Conservation (phyloP, 2,329 filamentous ascomycete genomes). For the Beauveria sp. region DNA sequence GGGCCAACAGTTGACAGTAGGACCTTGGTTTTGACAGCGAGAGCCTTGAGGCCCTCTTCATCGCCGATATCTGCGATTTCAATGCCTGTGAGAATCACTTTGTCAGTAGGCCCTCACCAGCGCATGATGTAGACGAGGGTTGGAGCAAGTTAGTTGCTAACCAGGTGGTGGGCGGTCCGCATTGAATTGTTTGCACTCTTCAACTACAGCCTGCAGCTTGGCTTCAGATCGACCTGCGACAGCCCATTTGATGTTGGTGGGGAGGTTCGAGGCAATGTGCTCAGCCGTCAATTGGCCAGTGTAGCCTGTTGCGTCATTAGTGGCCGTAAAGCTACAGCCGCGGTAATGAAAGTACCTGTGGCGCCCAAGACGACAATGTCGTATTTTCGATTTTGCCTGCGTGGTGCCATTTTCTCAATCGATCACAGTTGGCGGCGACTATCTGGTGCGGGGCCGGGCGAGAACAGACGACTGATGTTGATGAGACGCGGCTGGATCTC, state of each 20-base stretch:
- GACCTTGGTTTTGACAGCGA: slow-evolving; percentile 49
- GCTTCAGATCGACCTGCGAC: slow-evolving; percentile 72
- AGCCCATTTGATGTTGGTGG: slow-evolving; percentile 79
- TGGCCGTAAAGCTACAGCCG: neutral
- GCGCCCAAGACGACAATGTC: slow-evolving; percentile 52
- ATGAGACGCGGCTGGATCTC: neutral
- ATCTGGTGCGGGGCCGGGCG: neutral
- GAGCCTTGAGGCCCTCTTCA: slow-evolving; percentile 34
- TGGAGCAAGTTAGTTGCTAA: slow-evolving; percentile 28
- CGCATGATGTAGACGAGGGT: neutral
- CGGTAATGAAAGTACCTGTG: slow-evolving; percentile 36
- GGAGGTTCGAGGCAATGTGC: slow-evolving; percentile 62
- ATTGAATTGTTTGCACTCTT: slow-evolving; percentile 59
- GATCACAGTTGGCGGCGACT: neutral
- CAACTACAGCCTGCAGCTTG: slow-evolving; percentile 64
- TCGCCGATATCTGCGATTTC: slow-evolving; percentile 44
- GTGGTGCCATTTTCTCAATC: slow-evolving; percentile 33
- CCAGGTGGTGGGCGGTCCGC: slow-evolving; percentile 64
- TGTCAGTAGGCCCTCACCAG: neutral
- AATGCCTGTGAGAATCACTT: slow-evolving; percentile 30
- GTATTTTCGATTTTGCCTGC: slow-evolving; percentile 45
- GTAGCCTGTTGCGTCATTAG: slow-evolving; percentile 52
- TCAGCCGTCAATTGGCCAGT: slow-evolving; percentile 73
- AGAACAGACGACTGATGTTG: neutral
- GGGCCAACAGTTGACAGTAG: slow-evolving; percentile 54